Evolutionary conservation across 108 stramenopile genomes (phyloP).

Genomic region (Cyclotella cryptica): DNA sequence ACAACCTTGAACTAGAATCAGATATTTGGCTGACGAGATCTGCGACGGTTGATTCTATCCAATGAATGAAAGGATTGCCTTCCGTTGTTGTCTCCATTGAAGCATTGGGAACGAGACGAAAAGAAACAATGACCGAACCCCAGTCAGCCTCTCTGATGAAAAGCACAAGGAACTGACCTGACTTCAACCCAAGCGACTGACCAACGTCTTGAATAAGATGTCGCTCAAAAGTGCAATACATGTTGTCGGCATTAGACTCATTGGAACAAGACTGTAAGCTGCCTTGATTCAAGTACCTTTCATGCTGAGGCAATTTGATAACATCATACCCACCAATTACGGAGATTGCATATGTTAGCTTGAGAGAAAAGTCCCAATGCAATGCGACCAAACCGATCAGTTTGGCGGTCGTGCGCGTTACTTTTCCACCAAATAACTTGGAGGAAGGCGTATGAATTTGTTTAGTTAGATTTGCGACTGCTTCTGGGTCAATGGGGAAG

Average conservation of each 20-base stretch:
- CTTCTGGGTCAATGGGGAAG: conserved; percentile 42
- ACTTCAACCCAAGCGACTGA: conserved; percentile 32
- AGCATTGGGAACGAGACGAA: conserved; percentile 51
- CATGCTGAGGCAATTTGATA: conserved; percentile 27
- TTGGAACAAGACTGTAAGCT: conserved; percentile 56
- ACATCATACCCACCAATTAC: conserved; percentile 55
- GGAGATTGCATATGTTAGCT: conserved; percentile 65
- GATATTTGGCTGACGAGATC: conserved; percentile 61
- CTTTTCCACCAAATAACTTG: conserved; percentile 55
- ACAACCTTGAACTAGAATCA: conserved; percentile 59
- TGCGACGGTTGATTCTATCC: conserved; percentile 32
- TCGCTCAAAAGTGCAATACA: conserved; percentile 76
- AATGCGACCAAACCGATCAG: conserved; percentile 65
- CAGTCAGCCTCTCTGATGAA: conserved; percentile 51
- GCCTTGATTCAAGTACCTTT: conserved; percentile 71
- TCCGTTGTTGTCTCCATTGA: conserved; percentile 4
- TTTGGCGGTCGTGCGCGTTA: conserved; percentile 59
- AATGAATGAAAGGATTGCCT: conserved; percentile 5
- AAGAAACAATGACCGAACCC: conserved; percentile 48
- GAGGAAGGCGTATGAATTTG: conserved; percentile 65
- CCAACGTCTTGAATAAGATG: conserved; percentile 47
- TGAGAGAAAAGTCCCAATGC: conserved; percentile 68
- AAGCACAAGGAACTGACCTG: conserved; percentile 46
- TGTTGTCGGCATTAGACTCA: conserved; percentile 18
- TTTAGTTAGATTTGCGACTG: conserved; percentile 56